Base-by-base conservation (phyloP, 768 basidiomycete genomes). In the Mycena venus region DNA sequence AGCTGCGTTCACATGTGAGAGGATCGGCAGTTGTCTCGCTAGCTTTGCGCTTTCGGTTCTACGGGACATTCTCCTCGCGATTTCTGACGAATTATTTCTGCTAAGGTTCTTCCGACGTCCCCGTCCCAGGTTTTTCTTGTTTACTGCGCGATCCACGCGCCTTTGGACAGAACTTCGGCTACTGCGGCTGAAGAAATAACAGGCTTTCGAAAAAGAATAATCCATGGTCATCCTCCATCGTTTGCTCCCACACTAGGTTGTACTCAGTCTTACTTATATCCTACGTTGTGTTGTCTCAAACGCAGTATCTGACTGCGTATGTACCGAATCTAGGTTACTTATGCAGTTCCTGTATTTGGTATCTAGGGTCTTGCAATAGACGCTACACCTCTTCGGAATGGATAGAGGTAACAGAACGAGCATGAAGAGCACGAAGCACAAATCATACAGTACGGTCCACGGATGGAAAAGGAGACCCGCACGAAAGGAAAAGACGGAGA, bases 31-130 rank as follows among this genome's bases (percentile, higher is more conserved):
- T n/a, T n/a, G n/a, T n/a, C n/a, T n/a, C n/a, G n/a, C n/a, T n/a
- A n/a, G n/a, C n/a, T n/a, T n/a, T n/a, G n/a, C n/a, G n/a, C n/a
- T n/a, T n/a, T n/a, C n/a, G n/a, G n/a, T n/a, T n/a, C 55, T 58
- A 58, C 55, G 32, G 55, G 32, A 58, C 31, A 58, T 34, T 58
- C 31, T 58, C 55, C 55, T 58, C 55, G 55, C 55, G 19, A 34
- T 58, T 58, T 58, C 55, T n/a, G n/a, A 58, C 55, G 55, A 32
- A 58, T 58, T 58, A 58, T 58, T 58, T 34, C 55, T 58, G n/a
- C n/a, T n/a, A n/a, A n/a, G n/a, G n/a, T n/a, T n/a, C n/a, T n/a
- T 58, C 55, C 29, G 55, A 34, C 55, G 32, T 15, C 55, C 55
- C 55, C 32, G 55, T 58, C 31, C 55, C 31, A 58, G 55, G 34